These are phyloP conservation scores for Fonsecaea monophora DNA, from an alignment of 2,329 filamentous ascomycete genomes.

Conservation along the genomic window DNA sequence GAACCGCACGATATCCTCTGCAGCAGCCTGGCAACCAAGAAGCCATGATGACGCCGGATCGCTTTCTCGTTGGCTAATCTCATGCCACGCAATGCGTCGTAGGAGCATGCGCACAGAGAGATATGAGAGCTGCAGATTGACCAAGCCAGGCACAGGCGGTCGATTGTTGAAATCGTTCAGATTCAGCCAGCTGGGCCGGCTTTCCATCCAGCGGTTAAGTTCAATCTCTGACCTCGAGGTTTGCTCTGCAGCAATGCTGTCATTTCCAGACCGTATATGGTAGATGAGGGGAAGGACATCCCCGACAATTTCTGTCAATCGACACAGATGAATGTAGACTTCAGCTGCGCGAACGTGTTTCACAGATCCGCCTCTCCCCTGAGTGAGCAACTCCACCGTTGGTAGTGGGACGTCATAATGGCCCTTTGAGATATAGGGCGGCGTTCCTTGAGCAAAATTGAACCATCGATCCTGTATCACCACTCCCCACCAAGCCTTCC, in stretches of 20 bases:
- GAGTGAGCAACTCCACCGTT: conserved; percentile 51
- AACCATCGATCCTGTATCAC: conserved; percentile 64
- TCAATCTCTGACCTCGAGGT: conserved; percentile 55
- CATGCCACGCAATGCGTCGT: conserved; percentile 55
- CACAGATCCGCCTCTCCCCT: conserved; percentile 46
- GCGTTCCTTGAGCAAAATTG: conserved; percentile 63
- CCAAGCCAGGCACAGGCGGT: conserved; percentile 50
- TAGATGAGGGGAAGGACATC: conserved; percentile 56
- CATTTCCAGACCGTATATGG: conserved; percentile 51
- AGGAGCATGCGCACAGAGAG: conserved; percentile 57
- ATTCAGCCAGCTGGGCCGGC: conserved; percentile 53
- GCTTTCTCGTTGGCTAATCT: conserved; percentile 42
- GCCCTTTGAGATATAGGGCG: conserved; percentile 59
- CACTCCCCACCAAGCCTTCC: conserved; percentile 64
- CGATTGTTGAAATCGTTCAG: conserved; percentile 45
- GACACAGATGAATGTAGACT: conserved; percentile 62
- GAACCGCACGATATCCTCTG: conserved; percentile 41
- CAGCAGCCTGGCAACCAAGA: conserved; percentile 31
- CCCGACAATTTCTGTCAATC: conserved; percentile 55
- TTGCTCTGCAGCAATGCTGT: conserved; percentile 54
- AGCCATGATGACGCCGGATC: conserved; percentile 39
- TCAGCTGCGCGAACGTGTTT: conserved; percentile 56
- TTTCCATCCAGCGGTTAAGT: conserved; percentile 55
- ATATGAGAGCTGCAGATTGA: conserved; percentile 54
- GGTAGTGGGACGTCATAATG: conserved; percentile 65